A percentile compares a stretch with the other conserved stretches of the same genome.
Evolutionary conservation across 495 filamentous ascomycete species (phyloP).

Genomic region (Opeltia flavorubescens): DNA sequence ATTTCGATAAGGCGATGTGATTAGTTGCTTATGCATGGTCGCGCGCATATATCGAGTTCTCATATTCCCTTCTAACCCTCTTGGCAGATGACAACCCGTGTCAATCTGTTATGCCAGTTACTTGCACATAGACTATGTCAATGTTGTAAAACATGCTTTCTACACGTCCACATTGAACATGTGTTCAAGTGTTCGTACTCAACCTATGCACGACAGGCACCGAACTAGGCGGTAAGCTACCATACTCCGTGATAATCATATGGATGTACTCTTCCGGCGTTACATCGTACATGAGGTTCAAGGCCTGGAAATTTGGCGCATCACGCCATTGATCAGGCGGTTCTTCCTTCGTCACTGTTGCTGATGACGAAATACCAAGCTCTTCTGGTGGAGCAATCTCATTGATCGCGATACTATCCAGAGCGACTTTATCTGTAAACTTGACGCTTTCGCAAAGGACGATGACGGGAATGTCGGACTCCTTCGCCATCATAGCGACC

Average conservation of each 20-base stretch:
- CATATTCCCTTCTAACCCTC: too few relatives aligned
- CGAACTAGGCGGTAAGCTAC: slow-evolving; percentile 71
- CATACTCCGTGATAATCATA: slow-evolving; percentile 84
- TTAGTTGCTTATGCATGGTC: too few relatives aligned
- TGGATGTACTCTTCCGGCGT: slow-evolving; percentile 82
- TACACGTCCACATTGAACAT: not conserved
- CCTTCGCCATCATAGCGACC: slow-evolving; percentile 74
- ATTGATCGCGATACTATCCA: slow-evolving; percentile 85
- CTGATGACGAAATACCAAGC: slow-evolving; percentile 23
- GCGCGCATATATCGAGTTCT: too few relatives aligned
- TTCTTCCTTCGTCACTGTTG: slow-evolving; percentile 22
- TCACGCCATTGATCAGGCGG: slow-evolving; percentile 45
- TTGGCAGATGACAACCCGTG: too few relatives aligned
- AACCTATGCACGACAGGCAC: slow-evolving; percentile 50
- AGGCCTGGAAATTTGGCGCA: slow-evolving; percentile 48
- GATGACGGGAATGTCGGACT: slow-evolving; percentile 58
- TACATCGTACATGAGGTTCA: slow-evolving; percentile 86
- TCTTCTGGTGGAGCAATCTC: slow-evolving; percentile 68
- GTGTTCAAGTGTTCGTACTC: slow-evolving; percentile 22
- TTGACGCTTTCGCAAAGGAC: slow-evolving; percentile 93
- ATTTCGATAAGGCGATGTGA: too few relatives aligned
- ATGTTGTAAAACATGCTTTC: too few relatives aligned
- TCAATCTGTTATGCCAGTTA: too few relatives aligned
- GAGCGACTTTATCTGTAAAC: slow-evolving; percentile 78
- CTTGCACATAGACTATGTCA: too few relatives aligned